phyloP scores from a whole-genome alignment of 1,284 basidiomycete genomes.

The Pseudozyma hubeiensis region DNA sequence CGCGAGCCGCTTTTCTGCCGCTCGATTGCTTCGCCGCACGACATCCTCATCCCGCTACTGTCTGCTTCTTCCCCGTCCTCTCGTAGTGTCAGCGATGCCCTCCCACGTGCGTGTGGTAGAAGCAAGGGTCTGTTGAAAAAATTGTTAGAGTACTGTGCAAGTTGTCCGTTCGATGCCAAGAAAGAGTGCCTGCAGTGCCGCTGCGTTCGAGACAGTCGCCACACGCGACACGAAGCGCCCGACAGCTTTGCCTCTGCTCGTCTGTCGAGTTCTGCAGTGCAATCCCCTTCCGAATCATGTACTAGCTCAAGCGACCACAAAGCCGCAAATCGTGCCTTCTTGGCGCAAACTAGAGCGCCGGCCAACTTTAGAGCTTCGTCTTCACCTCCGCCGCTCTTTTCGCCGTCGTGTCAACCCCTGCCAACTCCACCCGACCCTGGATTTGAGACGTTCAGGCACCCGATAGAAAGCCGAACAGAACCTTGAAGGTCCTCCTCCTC shows the following conservation, averaged over 20 bases:
- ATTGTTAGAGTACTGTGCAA: slow-evolving; percentile 2
- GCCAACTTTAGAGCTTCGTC: no score
- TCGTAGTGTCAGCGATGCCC: no score
- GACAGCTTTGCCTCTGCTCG: background rate
- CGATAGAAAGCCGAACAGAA: background rate
- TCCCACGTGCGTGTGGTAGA: no score
- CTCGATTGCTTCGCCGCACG: slow-evolving; percentile 1
- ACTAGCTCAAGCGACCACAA: no score
- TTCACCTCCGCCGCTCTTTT: no score
- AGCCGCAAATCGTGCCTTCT: no score
- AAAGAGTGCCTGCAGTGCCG: background rate
- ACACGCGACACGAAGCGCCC: slow-evolving; percentile 7
- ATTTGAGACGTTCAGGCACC: no score
- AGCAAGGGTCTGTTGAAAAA: background rate
- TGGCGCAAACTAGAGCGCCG: no score
- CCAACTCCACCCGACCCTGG: no score
- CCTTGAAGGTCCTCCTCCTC: background rate
- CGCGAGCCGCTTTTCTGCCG: background rate
- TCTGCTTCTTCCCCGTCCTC: background rate
- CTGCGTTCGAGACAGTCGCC: background rate
- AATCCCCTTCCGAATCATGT: no score
- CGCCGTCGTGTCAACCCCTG: no score
- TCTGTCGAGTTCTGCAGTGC: background rate
- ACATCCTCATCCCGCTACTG: slow-evolving; percentile 1
- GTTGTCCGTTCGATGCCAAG: slow-evolving; percentile 5